These are phyloP conservation scores for Flaveria robusta DNA, from an alignment of 129 eudicot species.

Conservation along the genomic window DNA sequence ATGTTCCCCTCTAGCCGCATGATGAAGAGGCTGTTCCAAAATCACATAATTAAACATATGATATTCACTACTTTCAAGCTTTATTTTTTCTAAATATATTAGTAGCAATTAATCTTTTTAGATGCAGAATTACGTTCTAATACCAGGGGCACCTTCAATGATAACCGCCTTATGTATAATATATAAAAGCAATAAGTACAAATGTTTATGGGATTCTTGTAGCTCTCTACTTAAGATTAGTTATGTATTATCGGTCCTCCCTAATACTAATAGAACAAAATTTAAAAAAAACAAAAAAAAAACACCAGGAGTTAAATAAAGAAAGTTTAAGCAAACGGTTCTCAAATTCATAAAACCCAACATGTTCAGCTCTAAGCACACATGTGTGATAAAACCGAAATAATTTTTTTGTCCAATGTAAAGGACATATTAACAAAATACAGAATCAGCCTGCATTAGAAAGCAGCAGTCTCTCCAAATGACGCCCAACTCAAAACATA, in stretches of 20 bases:
- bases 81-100: not conserved
- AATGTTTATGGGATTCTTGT: not conserved
- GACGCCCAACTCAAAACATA: not conserved
- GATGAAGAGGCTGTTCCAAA: constrained; percentile 80
- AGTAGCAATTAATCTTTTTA: not conserved
- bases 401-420: not conserved
- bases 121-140: not conserved
- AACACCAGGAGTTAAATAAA: not conserved
- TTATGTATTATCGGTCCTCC: not conserved
- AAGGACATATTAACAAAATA: not conserved
- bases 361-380: not conserved
- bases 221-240: not conserved
- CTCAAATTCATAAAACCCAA: not conserved
- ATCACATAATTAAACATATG: not conserved
- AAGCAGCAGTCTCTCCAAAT: not conserved
- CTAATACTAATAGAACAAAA: not conserved
- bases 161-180: not conserved
- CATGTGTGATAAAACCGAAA: not conserved
- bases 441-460: not conserved
- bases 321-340: not conserved
- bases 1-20: constrained; percentile 93
- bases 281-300: too few species aligned
- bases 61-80: not conserved
- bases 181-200: not conserved
- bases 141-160: not conserved